Base-by-base conservation (phyloP, 805 yeast genomes). In the Teunomyces tritomae region DNA sequence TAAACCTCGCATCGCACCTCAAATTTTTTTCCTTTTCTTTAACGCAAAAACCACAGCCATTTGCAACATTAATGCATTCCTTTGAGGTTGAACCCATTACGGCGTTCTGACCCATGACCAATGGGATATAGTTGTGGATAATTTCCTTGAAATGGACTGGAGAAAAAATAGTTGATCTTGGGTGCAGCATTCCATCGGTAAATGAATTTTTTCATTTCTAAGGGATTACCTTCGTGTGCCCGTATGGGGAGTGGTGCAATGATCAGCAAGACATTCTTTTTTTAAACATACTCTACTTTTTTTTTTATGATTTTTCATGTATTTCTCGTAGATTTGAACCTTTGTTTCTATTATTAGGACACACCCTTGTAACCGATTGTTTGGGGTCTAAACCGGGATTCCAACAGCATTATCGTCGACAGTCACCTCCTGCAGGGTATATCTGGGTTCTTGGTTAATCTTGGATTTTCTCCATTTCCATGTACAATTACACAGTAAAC, bases 201-300 rank as follows among this genome's bases (percentile, higher is more conserved):
- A 53, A 56, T 68, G 64, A 30, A 11, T 32, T 6, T 69, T 63
- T 59, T 63, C 73, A 69, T 66, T 65, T 67, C 82, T 79, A 79
- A 81, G 83, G 85, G 82, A 63, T 70, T 75, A 73, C 86, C 86
- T 82, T 82, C 85, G 86, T 80, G 86, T 74, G 74, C 82, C 84
- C 84, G 84, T 73, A 80, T 82, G 87, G 77, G 85, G 77, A 67
- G 61, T 65, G 83, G 77, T 80, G 84, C 84, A 80, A 80, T 71
- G 84, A 80, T 77, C 71, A 67, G 67, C 51, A 40, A 42, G 33
- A 46, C 49, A 40, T 44, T 36, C 20, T 6, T 11, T 6, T 11
- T 28, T 20, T 6, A 10, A n/a, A n/a, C 11, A 13, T 35, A 14
- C 11, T 16, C 13, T 30, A 20, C 30, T 39, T 4, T 20, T 17